Evolutionary conservation across 768 basidiomycete species (phyloP).

Genomic region (Rhizopogon roseolus): DNA sequence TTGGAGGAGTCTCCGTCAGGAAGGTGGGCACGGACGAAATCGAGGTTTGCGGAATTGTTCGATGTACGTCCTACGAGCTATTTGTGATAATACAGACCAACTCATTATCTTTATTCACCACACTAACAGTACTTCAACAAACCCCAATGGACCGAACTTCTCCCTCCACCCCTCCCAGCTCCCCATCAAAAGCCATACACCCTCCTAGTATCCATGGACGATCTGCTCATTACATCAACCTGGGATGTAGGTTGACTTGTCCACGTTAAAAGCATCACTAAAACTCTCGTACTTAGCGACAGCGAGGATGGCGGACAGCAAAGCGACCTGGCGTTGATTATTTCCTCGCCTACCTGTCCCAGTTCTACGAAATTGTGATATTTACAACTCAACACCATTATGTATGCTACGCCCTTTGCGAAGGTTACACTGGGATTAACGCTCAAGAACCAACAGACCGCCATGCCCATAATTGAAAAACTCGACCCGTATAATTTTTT

Average conservation of each 20-base stretch:
- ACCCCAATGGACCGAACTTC: slow-evolving; percentile 87
- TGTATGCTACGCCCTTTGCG: slow-evolving; percentile 43
- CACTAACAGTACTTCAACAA: slow-evolving; percentile 77
- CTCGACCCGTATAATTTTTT: slow-evolving; percentile 91
- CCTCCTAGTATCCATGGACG: slow-evolving; percentile 85
- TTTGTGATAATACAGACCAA: not conserved
- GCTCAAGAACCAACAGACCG: slow-evolving; percentile 54
- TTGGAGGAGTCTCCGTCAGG: slow-evolving; percentile 55
- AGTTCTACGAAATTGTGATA: slow-evolving; percentile 97
- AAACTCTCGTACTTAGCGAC: slow-evolving; percentile 48
- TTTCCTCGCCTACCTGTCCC: slow-evolving; percentile 94
- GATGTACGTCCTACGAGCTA: slow-evolving; percentile 45
- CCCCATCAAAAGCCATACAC: slow-evolving; percentile 91
- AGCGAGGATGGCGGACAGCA: slow-evolving; percentile 94
- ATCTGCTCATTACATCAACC: slow-evolving; percentile 83
- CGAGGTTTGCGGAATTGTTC: slow-evolving; percentile 60
- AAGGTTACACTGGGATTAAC: not conserved
- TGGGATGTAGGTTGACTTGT: slow-evolving; percentile 79
- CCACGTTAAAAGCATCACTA: not conserved
- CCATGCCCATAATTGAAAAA: slow-evolving; percentile 83
- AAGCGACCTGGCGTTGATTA: slow-evolving; percentile 98
- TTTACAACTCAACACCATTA: slow-evolving; percentile 91
- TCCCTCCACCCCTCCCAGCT: slow-evolving; percentile 80
- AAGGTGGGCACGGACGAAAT: slow-evolving; percentile 59
- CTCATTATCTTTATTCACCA: not conserved